phyloP scores from a whole-genome alignment of 805 yeast genomes.

The Nakazawaea anatomiae region DNA sequence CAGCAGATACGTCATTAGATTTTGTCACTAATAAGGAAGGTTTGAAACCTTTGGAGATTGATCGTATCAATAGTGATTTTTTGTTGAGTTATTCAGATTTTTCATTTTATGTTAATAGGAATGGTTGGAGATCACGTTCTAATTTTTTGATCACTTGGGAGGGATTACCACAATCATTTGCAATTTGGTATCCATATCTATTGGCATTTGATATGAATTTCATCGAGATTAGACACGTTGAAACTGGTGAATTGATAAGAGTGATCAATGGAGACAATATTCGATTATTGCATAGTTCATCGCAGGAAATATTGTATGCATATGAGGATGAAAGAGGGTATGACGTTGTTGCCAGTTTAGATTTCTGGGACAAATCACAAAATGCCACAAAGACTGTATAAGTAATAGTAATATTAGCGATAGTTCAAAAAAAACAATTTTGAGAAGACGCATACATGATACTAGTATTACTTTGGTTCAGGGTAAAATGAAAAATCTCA shows the following conservation, averaged over 20 bases:
- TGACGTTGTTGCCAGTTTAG: slow-evolving; percentile 88
- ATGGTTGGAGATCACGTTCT: slow-evolving; percentile 94
- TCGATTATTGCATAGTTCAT: slow-evolving; percentile 79
- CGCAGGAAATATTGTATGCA: slow-evolving; percentile 90
- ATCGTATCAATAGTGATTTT: slow-evolving; percentile 84
- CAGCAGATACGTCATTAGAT: slow-evolving; percentile 97
- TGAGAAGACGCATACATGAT: no score
- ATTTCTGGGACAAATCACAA: slow-evolving; percentile 62
- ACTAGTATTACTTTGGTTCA: no score
- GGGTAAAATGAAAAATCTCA: no score
- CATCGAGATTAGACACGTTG: slow-evolving; percentile 89
- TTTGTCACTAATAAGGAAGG: slow-evolving; percentile 82
- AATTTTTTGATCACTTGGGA: slow-evolving; percentile 97
- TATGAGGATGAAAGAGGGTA: slow-evolving; percentile 87
- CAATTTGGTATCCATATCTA: slow-evolving; percentile 90
- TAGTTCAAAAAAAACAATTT: no score
- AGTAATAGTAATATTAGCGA: no score
- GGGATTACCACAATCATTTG: slow-evolving; percentile 88
- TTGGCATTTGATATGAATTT: slow-evolving; percentile 86
- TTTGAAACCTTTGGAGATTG: slow-evolving; percentile 85
- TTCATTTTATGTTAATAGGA: slow-evolving; percentile 88
- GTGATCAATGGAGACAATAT: slow-evolving; percentile 93
- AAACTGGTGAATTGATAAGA: slow-evolving; percentile 76
- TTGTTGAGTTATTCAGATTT: slow-evolving; percentile 86
- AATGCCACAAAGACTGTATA: slow-evolving; percentile 12